A percentile compares a stretch with the other conserved stretches of the same genome.
phyloP scores from a whole-genome alignment of 176 grass and related monocot species.

The Carex scoparia region DNA sequence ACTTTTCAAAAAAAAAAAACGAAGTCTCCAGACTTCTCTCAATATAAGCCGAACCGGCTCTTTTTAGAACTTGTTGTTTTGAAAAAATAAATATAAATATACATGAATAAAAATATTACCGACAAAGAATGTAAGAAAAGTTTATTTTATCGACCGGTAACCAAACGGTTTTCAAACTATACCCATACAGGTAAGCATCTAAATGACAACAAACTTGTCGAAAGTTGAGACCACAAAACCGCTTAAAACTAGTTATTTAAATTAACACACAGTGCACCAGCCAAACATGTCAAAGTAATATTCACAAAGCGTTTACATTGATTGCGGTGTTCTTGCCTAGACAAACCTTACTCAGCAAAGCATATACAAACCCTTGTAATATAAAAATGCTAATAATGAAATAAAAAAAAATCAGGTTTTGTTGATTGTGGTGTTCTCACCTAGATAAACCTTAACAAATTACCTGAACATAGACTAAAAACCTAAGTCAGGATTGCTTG shows the following conservation, averaged over 20 bases:
- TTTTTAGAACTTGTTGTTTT: no score
- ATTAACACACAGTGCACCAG: neutral
- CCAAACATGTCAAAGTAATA: neutral
- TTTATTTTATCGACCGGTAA: neutral
- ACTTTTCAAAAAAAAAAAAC: no score
- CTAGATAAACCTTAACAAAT: neutral
- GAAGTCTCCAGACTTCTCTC: no score
- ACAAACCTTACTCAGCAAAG: neutral
- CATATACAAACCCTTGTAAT: slow-evolving; percentile 4
- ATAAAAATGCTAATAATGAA: neutral
- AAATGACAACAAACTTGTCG: neutral
- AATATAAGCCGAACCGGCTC: no score
- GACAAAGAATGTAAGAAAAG: neutral
- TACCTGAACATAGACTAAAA: neutral
- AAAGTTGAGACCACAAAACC: neutral
- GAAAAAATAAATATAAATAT: no score
- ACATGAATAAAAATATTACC: neutral
- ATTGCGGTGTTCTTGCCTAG: no score
- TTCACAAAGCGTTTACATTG: no score
- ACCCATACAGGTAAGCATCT: neutral
- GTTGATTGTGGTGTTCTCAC: neutral
- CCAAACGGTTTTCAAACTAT: neutral
- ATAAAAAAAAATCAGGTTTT: neutral
- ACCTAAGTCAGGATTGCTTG: neutral
- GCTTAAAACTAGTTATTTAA: neutral